Base-by-base conservation (phyloP, 345 rosid species). In the Melastoma malabathricum region DNA sequence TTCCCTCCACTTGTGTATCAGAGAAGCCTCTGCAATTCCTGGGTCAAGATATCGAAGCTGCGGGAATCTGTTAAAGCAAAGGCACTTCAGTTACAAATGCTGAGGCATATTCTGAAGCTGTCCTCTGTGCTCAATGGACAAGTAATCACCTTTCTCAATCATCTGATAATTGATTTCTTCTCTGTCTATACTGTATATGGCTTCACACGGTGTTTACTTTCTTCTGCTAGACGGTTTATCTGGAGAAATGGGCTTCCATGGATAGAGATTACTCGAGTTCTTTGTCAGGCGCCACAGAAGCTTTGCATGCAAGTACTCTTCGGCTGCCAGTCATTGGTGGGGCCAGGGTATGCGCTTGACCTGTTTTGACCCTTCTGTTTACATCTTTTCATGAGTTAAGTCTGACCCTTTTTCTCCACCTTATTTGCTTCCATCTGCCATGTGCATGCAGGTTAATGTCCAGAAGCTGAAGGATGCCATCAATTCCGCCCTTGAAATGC, bases 221-320 rank as follows among this genome's bases (percentile, higher is more conserved):
- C 31, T 60, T 58, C 34, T 66, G 65, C 62, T n/a, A 92, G 96
- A 69, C 82, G 51, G 18, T 65, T 44, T 67, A 59, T 69, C 68
- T 92, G 64, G 95, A 86, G 64, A 77, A 78, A 50, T 92, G 96
- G 95, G 68, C 89, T 65, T 77, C 68, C 65, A 49, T 84, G 46
- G 95, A 90, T 58, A 70, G 75, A 68, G 87, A 77, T 64, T 93
- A 86, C 63, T 72, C 64, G 9, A 73, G 54, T 64, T 86, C 89
- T 56, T 70, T 84, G 80, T 65, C 66, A 18, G 89, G 87, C 66
- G 95, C 98, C 65, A 84, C 73, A 3, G 95, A 79, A 82, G 87
- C 98, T 61, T 68, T 86, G 69, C 78, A 68, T 71, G 98, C 98
- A 68, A 90, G 96, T 64, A 90, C 92, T 12, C 87, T 90, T 50